Base-by-base conservation (phyloP, 208 protist species). In the Crithidia expoeki region DNA sequence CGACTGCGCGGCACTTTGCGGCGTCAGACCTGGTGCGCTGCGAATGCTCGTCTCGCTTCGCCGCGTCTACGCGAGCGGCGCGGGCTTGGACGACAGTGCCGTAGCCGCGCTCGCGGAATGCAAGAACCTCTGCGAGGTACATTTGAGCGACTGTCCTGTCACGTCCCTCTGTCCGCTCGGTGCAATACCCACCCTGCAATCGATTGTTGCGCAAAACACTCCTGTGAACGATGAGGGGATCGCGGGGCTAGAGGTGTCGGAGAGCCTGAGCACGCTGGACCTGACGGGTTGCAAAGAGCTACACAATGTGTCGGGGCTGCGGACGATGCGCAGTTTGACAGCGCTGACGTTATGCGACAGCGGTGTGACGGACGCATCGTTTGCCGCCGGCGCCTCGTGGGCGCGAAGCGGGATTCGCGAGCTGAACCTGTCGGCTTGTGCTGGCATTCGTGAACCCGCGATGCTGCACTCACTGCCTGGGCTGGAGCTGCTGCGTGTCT, bases 71-170 rank as follows among this genome's bases (percentile, higher is more conserved):
- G 70, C 81, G 12, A 69, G 68, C 30, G 44, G 74, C 52, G 60
- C 76, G 3, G 65, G 34, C 34, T 28, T 82, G 23, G 62, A 66
- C n/a, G 68, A 86, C 56, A 70, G 30, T 60, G 73, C 68, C n/a
- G 55, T 86, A 4, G 64, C 50, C 33, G 72, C 60, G 21, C 63
- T 86, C 52, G 76, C 62, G 11, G 64, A 65, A 25, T 86, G 76
- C 56, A 9, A 7, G 11, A 73, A 59, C 0, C 36, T 86, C 28
- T 71, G 81, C 55, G 66, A 76, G 36, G 58, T 86, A 21, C 65
- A 67, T 33, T 47, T 86, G 4, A 68, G 52, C 34, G 68, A 55
- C 40, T 82, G 72, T 42, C 73, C 69, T 64, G 30, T 86, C 38
- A 80, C 69, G n/a, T 68, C 62, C 0, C 66, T 86, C 25, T 66